Evolutionary conservation across 2,329 filamentous ascomycete genomes (phyloP), one percentile per base, ranked within the genome.

Genomic region (Alternaria sp.): DNA sequence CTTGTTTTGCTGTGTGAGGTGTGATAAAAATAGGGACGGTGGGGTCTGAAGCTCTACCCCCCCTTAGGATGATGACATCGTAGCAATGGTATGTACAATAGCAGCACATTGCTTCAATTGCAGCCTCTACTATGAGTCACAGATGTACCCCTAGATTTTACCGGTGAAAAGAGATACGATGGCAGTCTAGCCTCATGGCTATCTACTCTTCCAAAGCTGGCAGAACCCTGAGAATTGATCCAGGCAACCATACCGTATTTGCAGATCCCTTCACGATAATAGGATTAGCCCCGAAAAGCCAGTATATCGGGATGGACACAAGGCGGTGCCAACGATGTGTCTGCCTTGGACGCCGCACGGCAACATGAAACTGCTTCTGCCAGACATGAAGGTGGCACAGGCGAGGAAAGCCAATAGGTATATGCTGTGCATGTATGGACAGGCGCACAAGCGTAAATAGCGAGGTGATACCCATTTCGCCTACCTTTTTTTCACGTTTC

Each of bases 171-270:
- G 7, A 24, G 20, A 12, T 18, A 48, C 12, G 3, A 48, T 48
- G 32, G 14, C 3, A 32, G 12, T 24, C 46, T 48, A 48, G n/a
- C 46, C 12, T 34, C 30, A 12, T 16, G 18, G 16, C 14, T 8
- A 34, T 12, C 30, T 34, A 16, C 22, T 14, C 20, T 18, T 20
- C 30, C 18, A 22, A 36, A 48, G 20, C 18, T 20, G 30, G 46
- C 30, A 48, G 20, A 18, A 14, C 46, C 32, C 30, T 48, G 30
- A 18, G 8, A 36, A 16, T 11, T 34, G 14, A 12, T 30, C 46
- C 46, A 48, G 46, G 46, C 46, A 48, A 48, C 46, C 30, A 48
- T 18, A 22, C 30, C 30, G 30, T 48, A 48, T 48, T 30, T 18
- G 46, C 22, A 48, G 46, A 48, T 36, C 46, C 30, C 30, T 48